Conservation (phyloP, 2,329 filamentous ascomycete species). For the Hymenoscyphus infarciens region DNA sequence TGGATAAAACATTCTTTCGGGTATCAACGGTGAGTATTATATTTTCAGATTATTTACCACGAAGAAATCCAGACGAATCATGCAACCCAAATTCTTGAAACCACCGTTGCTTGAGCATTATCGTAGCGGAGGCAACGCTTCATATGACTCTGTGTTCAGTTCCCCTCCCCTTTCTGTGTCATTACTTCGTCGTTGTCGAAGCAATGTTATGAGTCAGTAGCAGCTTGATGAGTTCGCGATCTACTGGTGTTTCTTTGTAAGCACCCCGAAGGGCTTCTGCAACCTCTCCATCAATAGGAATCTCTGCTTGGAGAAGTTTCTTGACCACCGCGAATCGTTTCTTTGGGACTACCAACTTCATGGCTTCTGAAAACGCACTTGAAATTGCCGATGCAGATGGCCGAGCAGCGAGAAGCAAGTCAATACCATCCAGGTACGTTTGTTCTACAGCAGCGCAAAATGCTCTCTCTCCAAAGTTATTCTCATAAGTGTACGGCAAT, state of each 20-base stretch:
- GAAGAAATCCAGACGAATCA: too few species aligned
- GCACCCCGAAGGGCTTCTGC: conserved; percentile 13
- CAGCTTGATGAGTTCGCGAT: conserved; percentile 41
- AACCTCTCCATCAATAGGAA: conserved; percentile 13
- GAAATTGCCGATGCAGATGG: background rate
- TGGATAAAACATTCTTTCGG: too few species aligned
- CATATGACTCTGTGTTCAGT: too few species aligned
- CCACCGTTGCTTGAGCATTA: too few species aligned
- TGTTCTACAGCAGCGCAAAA: background rate
- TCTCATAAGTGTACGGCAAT: background rate
- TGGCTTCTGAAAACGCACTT: background rate
- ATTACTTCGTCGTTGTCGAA: conserved; percentile 51
- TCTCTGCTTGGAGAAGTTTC: background rate
- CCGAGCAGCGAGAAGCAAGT: background rate
- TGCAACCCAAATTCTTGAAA: too few species aligned
- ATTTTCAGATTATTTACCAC: too few species aligned
- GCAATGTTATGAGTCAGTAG: conserved; percentile 46
- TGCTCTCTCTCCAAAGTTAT: background rate
- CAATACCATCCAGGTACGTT: background rate
- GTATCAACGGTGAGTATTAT: too few species aligned
- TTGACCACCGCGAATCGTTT: background rate
- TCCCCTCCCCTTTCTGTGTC: conserved; percentile 33
- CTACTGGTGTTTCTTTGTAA: conserved; percentile 14
- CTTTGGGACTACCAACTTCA: background rate
- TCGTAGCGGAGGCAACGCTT: too few species aligned